Conservation (phyloP, 2,329 filamentous ascomycete genomes). For the Endocalyx cinctus region DNA sequence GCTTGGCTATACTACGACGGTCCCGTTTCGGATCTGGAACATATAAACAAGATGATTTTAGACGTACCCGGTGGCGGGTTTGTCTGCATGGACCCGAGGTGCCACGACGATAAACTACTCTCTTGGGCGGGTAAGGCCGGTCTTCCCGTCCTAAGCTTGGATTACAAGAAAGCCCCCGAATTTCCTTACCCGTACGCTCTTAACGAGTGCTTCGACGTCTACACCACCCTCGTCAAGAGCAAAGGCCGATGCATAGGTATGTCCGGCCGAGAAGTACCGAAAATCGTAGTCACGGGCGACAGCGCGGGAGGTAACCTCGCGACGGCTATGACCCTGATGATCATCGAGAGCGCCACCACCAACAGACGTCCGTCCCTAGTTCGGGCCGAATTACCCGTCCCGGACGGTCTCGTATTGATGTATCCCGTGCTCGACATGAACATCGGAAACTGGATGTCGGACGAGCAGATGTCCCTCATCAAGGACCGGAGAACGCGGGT, state of each 20-base stretch:
- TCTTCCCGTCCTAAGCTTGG: slow-evolving; percentile 82
- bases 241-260: slow-evolving; percentile 73
- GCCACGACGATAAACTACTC: slow-evolving; percentile 89
- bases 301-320: slow-evolving; percentile 80
- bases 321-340: slow-evolving; percentile 79
- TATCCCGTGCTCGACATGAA: slow-evolving; percentile 96
- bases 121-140: slow-evolving; percentile 88
- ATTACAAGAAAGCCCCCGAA: slow-evolving; percentile 85
- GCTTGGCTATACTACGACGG: slow-evolving; percentile 96
- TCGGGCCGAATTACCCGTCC: slow-evolving; percentile 61
- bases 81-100: slow-evolving; percentile 93
- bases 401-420: slow-evolving; percentile 76
- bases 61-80: slow-evolving; percentile 94
- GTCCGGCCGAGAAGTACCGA: slow-evolving; percentile 60
- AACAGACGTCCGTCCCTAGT: slow-evolving; percentile 51
- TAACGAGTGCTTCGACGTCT: slow-evolving; percentile 85
- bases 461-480: slow-evolving; percentile 94
- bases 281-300: slow-evolving; percentile 71
- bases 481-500: slow-evolving; percentile 74
- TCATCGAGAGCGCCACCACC: slow-evolving; percentile 67
- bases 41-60: slow-evolving; percentile 73
- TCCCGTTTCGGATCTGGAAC: slow-evolving; percentile 68
- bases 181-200: slow-evolving; percentile 80
- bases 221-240: slow-evolving; percentile 67
- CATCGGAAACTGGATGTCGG: slow-evolving; percentile 98